Evolutionary conservation across 148 eudicot genomes (phyloP), one percentile per base, ranked within the genome.

Genomic region (Diospyros kaki): DNA sequence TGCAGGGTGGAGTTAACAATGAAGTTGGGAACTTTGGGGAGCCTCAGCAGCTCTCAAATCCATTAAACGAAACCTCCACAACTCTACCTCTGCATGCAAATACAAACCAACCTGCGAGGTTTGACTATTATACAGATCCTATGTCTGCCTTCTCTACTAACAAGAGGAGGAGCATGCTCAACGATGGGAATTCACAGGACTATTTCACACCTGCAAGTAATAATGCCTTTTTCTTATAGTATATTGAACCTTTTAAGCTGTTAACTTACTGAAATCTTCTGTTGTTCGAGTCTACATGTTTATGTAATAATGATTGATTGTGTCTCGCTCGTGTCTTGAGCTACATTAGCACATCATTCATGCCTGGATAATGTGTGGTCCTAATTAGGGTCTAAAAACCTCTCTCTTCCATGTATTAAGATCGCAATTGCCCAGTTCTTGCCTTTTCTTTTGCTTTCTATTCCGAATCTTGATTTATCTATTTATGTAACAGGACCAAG

Each of bases 101-200:
- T 38, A 11, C 74, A 48, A 1, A 11, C 72, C 67, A 61, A 39
- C 4, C 84, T 2, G 81, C 81, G 0, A 80, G 97, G 58, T 93
- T 93, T 75, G 94, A 85, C 73, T 93, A 78, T 65, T 93, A 93
- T 79, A 93, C 95, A 0, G 90, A 93, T 68, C 97, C 97, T 2
- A 84, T 90, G 89, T 78, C 97, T 10, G 93, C 95, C 48, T 93
- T 84, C 69, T 88, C 94, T 14, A 75, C 81, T 50, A 76, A 88
- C 62, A 88, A 79, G 52, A 82, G 82, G 75, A 83, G 61, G 65
- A 75, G 66, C 75, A 73, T 75, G 73, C 73, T 69, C 78, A 64
- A 75, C 78, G 76, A 61, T 75, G 80, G 77, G 76, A 77, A 44
- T 74, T 10, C 82, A 53, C 83, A 63, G 17, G 82, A 72, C 63